Conservation (phyloP, 2,329 filamentous ascomycete genomes). For the Calycina herbarum region DNA sequence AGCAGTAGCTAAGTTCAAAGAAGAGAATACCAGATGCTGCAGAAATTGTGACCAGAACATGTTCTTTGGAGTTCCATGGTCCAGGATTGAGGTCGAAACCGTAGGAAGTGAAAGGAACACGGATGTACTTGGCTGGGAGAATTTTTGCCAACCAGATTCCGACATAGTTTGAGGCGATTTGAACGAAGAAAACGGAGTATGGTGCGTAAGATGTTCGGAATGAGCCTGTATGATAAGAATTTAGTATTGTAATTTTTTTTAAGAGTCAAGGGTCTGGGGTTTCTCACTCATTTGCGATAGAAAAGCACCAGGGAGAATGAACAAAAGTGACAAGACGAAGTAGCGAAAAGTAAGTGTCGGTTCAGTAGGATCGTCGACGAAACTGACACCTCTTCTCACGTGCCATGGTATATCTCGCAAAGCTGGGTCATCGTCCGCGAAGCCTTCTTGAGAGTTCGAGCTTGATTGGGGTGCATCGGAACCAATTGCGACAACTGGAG, state of each 20-base stretch:
- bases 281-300: slow-evolving; percentile 53
- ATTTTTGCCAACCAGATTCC: slow-evolving; percentile 45
- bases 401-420: slow-evolving; percentile 54
- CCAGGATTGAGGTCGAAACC: slow-evolving; percentile 42
- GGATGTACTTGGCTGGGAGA: slow-evolving; percentile 48
- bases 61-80: slow-evolving; percentile 35
- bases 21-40: slow-evolving; percentile 45
- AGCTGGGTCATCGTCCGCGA: slow-evolving; percentile 49
- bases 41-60: slow-evolving; percentile 43
- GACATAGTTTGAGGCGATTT: slow-evolving; percentile 49
- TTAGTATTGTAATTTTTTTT: background rate
- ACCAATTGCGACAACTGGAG: background rate
- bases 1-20: background rate
- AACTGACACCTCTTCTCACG: slow-evolving; percentile 56
- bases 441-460: background rate
- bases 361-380: slow-evolving; percentile 55
- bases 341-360: slow-evolving; percentile 61
- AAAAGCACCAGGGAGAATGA: slow-evolving; percentile 58
- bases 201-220: slow-evolving; percentile 54
- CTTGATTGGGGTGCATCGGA: background rate
- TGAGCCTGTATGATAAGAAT: background rate
- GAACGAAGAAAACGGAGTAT: slow-evolving; percentile 63
- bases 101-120: slow-evolving; percentile 41
- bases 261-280: background rate
- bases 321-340: slow-evolving; percentile 54